A percentile compares a stretch with the other conserved stretches of the same genome.
These are phyloP conservation scores for Pseudozyma hubeiensis DNA, from an alignment of 1,284 basidiomycete species.

Conservation along the genomic window DNA sequence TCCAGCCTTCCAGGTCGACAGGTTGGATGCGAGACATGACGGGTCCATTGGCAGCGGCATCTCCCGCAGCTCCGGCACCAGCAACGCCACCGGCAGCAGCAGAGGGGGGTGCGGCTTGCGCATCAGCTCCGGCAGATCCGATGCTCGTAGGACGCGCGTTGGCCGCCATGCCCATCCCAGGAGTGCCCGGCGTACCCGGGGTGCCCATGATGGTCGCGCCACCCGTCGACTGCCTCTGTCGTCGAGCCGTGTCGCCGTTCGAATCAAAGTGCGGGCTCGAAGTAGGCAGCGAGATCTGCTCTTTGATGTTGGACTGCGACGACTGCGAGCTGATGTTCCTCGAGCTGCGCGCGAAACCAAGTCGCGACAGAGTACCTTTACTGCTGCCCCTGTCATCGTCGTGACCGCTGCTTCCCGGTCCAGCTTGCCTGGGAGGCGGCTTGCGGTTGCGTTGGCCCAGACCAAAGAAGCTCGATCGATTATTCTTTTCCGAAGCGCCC, in stretches of 20 bases:
- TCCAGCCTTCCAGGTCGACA: conserved; percentile 75
- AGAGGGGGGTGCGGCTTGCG: conserved; percentile 44
- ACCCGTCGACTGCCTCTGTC: conserved; percentile 41
- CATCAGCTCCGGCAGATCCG: conserved; percentile 32
- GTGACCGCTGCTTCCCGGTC: conserved; percentile 11
- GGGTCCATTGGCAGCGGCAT: conserved; percentile 21
- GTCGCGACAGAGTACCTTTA: conserved; percentile 57
- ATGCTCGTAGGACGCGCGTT: conserved; percentile 27
- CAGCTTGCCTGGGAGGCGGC: conserved; percentile 40
- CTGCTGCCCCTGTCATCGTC: conserved; percentile 36
- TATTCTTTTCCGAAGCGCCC: conserved; percentile 30
- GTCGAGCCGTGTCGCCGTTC: conserved; percentile 54
- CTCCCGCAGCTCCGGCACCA: conserved; percentile 16
- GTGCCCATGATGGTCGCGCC: conserved; percentile 7
- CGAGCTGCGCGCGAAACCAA: conserved; percentile 52
- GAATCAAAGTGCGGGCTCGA: conserved; percentile 60
- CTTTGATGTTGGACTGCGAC: conserved; percentile 52
- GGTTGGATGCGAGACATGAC: conserved; percentile 66
- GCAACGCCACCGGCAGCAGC: conserved; percentile 38
- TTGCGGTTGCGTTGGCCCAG: conserved; percentile 53
- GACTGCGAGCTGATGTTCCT: conserved; percentile 36
- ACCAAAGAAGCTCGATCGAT: conserved; percentile 61
- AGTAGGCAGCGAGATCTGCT: conserved; percentile 66
- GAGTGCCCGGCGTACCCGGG: conserved; percentile 10
- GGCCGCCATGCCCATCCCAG: conserved; percentile 24